A percentile compares a stretch with the other conserved stretches of the same genome.
phyloP scores from a whole-genome alignment of 2,329 filamentous ascomycete genomes.

The Graphilbum fragrans region DNA sequence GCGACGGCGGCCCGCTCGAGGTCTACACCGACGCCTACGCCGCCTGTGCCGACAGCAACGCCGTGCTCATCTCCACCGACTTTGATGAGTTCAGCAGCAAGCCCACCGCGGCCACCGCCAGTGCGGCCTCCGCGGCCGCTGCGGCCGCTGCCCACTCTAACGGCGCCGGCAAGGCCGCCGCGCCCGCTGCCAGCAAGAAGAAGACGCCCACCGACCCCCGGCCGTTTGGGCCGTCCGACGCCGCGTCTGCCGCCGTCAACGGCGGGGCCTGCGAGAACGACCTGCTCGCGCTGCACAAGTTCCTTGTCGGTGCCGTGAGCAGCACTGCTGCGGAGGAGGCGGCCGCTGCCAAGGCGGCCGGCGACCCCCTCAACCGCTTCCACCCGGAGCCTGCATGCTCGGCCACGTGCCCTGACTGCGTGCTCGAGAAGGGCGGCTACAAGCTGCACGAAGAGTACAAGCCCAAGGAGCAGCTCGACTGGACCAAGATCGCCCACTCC shows the following conservation, averaged over 20 bases:
- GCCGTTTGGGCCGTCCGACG: constrained; percentile 22
- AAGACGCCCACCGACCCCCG: constrained; percentile 31
- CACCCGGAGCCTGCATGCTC: constrained; percentile 31
- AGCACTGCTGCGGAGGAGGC: background rate
- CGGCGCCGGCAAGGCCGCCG: background rate
- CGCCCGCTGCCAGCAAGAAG: constrained; percentile 7
- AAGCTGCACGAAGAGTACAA: constrained; percentile 24
- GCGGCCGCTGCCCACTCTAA: constrained; percentile 8
- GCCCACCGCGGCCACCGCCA: constrained; percentile 4
- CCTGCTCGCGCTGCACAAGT: constrained; percentile 34
- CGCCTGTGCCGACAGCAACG: constrained; percentile 35
- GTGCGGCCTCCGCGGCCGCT: constrained; percentile 18
- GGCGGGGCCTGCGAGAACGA: constrained; percentile 28
- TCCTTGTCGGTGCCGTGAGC: constrained; percentile 18
- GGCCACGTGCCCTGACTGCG: constrained; percentile 37
- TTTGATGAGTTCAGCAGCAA: constrained; percentile 40
- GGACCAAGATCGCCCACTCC: constrained; percentile 32
- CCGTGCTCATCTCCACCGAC: constrained; percentile 42
- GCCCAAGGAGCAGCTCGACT: constrained; percentile 36
- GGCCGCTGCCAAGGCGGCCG: constrained; percentile 10
- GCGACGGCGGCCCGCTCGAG: constrained; percentile 29
- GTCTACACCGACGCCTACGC: constrained; percentile 36
- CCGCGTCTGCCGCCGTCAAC: background rate
- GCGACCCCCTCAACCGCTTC: constrained; percentile 34
- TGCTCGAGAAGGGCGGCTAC: constrained; percentile 13